Evolutionary conservation across 352 stramenopile genomes (phyloP).

Genomic region (Lagenidium giganteum): DNA sequence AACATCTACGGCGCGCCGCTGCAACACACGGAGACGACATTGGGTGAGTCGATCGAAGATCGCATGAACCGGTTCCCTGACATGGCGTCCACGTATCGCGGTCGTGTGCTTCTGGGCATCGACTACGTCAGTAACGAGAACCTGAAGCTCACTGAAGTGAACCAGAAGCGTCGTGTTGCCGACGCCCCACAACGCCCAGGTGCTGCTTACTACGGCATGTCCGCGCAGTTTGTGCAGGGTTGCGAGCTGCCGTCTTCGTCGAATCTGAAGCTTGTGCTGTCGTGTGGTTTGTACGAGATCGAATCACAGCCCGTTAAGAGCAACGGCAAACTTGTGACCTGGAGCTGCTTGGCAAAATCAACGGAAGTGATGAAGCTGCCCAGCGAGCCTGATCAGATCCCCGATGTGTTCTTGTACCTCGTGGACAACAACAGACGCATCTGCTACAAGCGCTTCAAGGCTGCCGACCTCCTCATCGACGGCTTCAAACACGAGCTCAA

Average conservation of each 20-base stretch:
- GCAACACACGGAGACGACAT: slow-evolving; percentile 34
- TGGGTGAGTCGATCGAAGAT: slow-evolving; percentile 31
- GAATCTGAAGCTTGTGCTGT: slow-evolving; percentile 55
- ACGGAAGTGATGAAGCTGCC: slow-evolving; percentile 59
- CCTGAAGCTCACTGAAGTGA: slow-evolving; percentile 58
- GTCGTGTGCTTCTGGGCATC: slow-evolving; percentile 59
- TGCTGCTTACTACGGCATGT: slow-evolving; percentile 50
- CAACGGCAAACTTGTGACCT: slow-evolving; percentile 66
- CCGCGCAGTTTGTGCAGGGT: slow-evolving; percentile 55
- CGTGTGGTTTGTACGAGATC: slow-evolving; percentile 51
- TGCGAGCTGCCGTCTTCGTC: slow-evolving; percentile 65
- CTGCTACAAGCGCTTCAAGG: slow-evolving; percentile 64
- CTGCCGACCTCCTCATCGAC: slow-evolving; percentile 56
- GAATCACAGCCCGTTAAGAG: slow-evolving; percentile 42
- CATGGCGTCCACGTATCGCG: slow-evolving; percentile 72
- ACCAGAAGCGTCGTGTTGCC: slow-evolving; percentile 76
- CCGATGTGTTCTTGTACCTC: slow-evolving; percentile 82
- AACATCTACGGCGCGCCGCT: slow-evolving; percentile 63
- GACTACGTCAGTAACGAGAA: slow-evolving; percentile 53
- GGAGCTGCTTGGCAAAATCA: slow-evolving; percentile 68
- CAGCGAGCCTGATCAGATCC: slow-evolving; percentile 57
- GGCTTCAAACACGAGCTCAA: slow-evolving; percentile 43
- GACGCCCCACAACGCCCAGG: too few species aligned
- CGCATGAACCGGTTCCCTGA: slow-evolving; percentile 81
- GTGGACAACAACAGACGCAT: slow-evolving; percentile 54